Base-by-base conservation (phyloP, 768 basidiomycete species). In the Termitomyces sp. region DNA sequence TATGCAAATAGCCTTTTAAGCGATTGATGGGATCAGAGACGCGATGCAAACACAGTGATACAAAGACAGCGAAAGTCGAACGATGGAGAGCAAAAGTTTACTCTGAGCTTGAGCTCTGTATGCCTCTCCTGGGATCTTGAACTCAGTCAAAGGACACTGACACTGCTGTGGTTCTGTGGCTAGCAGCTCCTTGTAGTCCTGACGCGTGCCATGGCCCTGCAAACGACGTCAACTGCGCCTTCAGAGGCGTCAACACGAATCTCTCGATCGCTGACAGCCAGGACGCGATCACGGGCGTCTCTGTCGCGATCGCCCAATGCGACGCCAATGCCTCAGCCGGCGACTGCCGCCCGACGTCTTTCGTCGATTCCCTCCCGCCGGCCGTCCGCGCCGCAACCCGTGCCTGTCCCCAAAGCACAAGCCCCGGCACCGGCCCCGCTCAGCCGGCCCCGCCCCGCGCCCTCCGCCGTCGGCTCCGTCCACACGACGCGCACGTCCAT, bases 231-330 rank as follows among this genome's bases (percentile, higher is more conserved):
- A 18, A 48, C n/a, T 13, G 61, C 70, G 1, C 80, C 80, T 14
- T 86, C 85, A 45, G 83, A 84, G 60, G 67, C 81, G 16, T 83
- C 83, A 40, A 74, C 79, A 55, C 83, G 82, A 41, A 67, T 83
- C 22, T 72, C 82, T 47, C 73, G 80, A 11, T 73, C 77, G 16
- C 68, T 74, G 40, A 72, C 74, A 9, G 30, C 57, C 1, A 32
- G 28, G 20, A 53, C 64, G 20, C 86, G 86, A 69, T 78, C 84
- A 24, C 76, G 83, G 73, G 5, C 9, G 18, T n/a, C 11, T 32
- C 61, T 65, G 22, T 55, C 60, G 33, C 75, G 80, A 33, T 80
- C 81, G 8, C 77, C 77, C n/a, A 82, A 82, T 65, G 78, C 78
- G 33, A 80, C 79, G 1, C 79, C 82, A 10, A 67, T 79, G 41